Conservation (phyloP, 306 rosid genomes). For the Ziziphus jujuba region DNA sequence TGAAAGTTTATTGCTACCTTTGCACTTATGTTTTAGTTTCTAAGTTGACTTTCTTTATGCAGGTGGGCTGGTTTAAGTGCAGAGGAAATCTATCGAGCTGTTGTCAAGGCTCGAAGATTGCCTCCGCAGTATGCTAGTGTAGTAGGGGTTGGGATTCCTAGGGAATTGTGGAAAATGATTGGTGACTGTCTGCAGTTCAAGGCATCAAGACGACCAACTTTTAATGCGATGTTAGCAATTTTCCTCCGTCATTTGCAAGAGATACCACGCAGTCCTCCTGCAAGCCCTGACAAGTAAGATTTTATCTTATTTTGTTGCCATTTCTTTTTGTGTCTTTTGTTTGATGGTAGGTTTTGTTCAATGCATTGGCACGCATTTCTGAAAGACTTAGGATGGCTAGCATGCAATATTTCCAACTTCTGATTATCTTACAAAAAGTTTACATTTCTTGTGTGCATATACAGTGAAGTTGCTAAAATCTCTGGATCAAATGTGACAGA, state of each 20-base stretch:
- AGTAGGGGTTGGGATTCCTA: slow-evolving; percentile 97
- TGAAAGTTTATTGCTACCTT: slow-evolving; percentile 29
- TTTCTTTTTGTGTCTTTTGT: background rate
- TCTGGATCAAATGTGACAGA: slow-evolving; percentile 62
- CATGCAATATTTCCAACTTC: slow-evolving; percentile 14
- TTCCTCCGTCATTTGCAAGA: slow-evolving; percentile 95
- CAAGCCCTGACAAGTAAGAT: slow-evolving; percentile 94
- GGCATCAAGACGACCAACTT: slow-evolving; percentile 85
- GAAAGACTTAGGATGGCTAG: slow-evolving; percentile 14
- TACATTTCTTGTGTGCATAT: slow-evolving; percentile 31
- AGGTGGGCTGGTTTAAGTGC: slow-evolving; percentile 96
- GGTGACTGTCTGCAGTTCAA: slow-evolving; percentile 98
- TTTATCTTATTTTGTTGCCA: slow-evolving; percentile 20
- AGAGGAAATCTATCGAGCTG: slow-evolving; percentile 88
- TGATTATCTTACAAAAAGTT: slow-evolving; percentile 15
- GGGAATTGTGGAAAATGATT: slow-evolving; percentile 98
- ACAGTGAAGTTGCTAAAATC: slow-evolving; percentile 64
- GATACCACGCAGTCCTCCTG: slow-evolving; percentile 91
- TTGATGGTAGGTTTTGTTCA: background rate
- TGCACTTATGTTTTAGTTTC: slow-evolving; percentile 28
- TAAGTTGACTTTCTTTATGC: slow-evolving; percentile 45
- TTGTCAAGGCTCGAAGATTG: slow-evolving; percentile 71
- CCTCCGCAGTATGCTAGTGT: slow-evolving; percentile 99
- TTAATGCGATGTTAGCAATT: slow-evolving; percentile 79
- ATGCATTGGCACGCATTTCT: slow-evolving; percentile 24